Base-by-base conservation (phyloP, 108 stramenopile species). In the Bacterosira constricta region DNA sequence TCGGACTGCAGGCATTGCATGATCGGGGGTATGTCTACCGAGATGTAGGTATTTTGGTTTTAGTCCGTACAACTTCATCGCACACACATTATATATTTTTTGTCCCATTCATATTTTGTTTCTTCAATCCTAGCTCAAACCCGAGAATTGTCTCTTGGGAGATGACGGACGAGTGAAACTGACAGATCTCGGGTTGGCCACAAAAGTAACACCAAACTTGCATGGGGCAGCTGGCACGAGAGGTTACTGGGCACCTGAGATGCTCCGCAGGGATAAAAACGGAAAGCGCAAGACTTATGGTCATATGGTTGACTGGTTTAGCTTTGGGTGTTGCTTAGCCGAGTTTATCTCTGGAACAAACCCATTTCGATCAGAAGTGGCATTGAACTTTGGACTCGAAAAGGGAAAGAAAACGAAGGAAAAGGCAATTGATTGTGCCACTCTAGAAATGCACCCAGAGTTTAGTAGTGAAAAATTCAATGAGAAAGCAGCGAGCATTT, bases 181-280 rank as follows among this genome's bases (percentile, higher is more conserved):
- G 34, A 91, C 96, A 23, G 97, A 98, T 78, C 77, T 98, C 51
- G 97, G 97, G 41, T 83, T 98, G 38, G 96, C 96, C 9, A 87
- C 85, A 36, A 86, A 90, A 74, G 88, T 93, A n/a, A 87, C 93
- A 23, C 91, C 95, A 25, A 81, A 63, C 12, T 82, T 98, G 20
- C 80, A 84, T 63, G 94, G 95, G 29, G 90, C 90, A 9, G 91
- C 91, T 27, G 96, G 96, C 15, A 96, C 93, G 26, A 75, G 92
- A 53, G 96, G 93, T 12, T 96, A 98, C 81, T 96, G 96, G 96
- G 96, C 96, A 27, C 97, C 97, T 35, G 97, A 98, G 79, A 98
- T 98, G 97, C 79, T 96, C 34, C 80, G 83, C 21, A 80, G 89
- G 29, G 93, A 97, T 67, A 72, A 76, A 46, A 85, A 61, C 53